Conservation (phyloP, 2,329 filamentous ascomycete genomes). For the Ophiocordyceps camponoti-saundersi region DNA sequence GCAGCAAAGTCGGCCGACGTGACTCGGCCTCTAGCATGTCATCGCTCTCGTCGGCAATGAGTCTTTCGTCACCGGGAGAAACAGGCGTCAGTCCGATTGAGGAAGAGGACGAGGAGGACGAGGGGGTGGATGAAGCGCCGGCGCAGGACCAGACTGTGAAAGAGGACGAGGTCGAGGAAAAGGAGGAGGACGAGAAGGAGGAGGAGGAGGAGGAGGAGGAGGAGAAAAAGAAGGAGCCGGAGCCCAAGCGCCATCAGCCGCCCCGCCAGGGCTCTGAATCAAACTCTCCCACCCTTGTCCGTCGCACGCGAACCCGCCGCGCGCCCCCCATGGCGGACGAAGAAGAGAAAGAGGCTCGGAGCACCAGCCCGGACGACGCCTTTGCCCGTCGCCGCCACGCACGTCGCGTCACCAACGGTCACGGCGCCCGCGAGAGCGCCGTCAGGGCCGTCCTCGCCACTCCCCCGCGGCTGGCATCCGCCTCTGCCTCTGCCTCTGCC, state of each 20-base stretch:
- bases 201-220: too few species aligned
- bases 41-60: conserved; percentile 22
- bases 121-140: too few species aligned
- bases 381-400: conserved; percentile 16
- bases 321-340: not conserved
- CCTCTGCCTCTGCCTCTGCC: conserved; percentile 8
- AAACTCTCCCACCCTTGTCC: conserved; percentile 14
- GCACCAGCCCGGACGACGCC: too few species aligned
- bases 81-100: conserved; percentile 8
- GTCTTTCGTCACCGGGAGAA: conserved; percentile 20
- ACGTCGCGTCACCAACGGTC: conserved; percentile 20
- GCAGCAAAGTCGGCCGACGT: conserved; percentile 13
- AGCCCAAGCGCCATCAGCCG: conserved; percentile 11
- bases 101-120: too few species aligned
- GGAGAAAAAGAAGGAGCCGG: too few species aligned
- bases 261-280: conserved; percentile 14
- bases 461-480: too few species aligned
- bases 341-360: too few species aligned
- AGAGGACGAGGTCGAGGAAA: too few species aligned
- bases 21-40: conserved; percentile 24
- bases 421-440: conserved; percentile 19
- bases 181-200: too few species aligned
- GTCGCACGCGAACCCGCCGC: not conserved
- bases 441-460: conserved; percentile 11
- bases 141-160: too few species aligned